Evolutionary conservation across 176 grass and related monocot genomes (phyloP).

Genomic region (Thinopyrum elongatum): DNA sequence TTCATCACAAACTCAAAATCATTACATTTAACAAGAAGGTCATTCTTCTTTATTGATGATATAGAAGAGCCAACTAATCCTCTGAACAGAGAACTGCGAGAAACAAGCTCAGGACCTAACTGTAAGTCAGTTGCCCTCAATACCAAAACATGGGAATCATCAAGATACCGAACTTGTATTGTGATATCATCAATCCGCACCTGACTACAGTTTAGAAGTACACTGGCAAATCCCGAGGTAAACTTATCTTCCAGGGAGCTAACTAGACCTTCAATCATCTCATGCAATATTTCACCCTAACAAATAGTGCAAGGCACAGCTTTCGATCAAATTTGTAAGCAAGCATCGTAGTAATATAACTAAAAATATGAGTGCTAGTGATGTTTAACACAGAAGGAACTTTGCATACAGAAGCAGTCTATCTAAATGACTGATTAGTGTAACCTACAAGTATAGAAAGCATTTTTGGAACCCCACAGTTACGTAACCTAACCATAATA

Average conservation of each 20-base stretch:
- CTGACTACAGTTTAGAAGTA: conserved; percentile 56
- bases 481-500: neutral
- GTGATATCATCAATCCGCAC: conserved; percentile 46
- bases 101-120: conserved; percentile 56
- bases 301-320: conserved; percentile 14
- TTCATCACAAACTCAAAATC: conserved; percentile 59
- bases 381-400: neutral
- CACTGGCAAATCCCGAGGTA: conserved; percentile 32
- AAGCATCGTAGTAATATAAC: neutral
- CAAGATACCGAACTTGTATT: conserved; percentile 44
- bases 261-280: conserved; percentile 54
- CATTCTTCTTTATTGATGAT: conserved; percentile 49
- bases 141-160: conserved; percentile 38
- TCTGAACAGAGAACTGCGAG: conserved; percentile 55
- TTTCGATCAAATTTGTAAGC: conserved; percentile 6
- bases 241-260: conserved; percentile 51
- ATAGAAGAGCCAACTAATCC: conserved; percentile 56
- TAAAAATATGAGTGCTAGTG: neutral
- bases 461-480: neutral
- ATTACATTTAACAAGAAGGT: conserved; percentile 46
- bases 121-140: conserved; percentile 42
- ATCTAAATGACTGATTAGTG: neutral
- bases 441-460: neutral
- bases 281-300: conserved; percentile 68
- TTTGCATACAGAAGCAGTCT: neutral